phyloP scores from a whole-genome alignment of 768 basidiomycete genomes.

The Mycena floridula region DNA sequence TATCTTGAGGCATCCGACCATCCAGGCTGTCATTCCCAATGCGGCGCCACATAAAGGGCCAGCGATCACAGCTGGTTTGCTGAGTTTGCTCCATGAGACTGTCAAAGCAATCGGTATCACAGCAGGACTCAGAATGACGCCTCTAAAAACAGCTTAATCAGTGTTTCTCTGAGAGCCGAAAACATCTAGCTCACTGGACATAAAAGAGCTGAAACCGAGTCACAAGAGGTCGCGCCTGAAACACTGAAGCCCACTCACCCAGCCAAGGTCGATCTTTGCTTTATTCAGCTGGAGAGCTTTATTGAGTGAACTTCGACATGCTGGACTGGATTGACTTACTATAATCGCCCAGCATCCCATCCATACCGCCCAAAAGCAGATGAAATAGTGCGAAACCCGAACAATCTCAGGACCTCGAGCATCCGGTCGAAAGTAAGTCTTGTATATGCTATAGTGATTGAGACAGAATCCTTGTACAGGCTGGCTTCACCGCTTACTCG shows the following conservation, averaged over 20 bases:
- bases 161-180: neutral
- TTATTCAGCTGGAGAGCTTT: conserved; percentile 29
- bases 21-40: conserved; percentile 43
- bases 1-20: conserved; percentile 46
- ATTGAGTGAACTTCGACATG: neutral
- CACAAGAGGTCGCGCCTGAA: neutral
- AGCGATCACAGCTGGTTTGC: conserved; percentile 29
- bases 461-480: neutral
- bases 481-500: conserved; percentile 27
- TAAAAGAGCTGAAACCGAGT: conserved; percentile 28
- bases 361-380: conserved; percentile 37
- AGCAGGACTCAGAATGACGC: conserved; percentile 41
- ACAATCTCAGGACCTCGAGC: conserved; percentile 33
- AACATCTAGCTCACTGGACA: conserved; percentile 30
- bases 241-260: conserved; percentile 26
- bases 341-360: conserved; percentile 37
- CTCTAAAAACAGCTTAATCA: conserved; percentile 20
- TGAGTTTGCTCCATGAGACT: conserved; percentile 41
- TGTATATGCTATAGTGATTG: conserved; percentile 22
- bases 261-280: conserved; percentile 39
- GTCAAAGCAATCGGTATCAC: conserved; percentile 45
- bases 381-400: conserved; percentile 30
- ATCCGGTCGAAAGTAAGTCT: conserved; percentile 30
- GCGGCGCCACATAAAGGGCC: conserved; percentile 35
- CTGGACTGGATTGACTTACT: conserved; percentile 12